Evolutionary conservation across 169 alveolate genomes (phyloP), one percentile per base, ranked within the genome.

Genomic region (Haemoproteus tartakovskyi): DNA sequence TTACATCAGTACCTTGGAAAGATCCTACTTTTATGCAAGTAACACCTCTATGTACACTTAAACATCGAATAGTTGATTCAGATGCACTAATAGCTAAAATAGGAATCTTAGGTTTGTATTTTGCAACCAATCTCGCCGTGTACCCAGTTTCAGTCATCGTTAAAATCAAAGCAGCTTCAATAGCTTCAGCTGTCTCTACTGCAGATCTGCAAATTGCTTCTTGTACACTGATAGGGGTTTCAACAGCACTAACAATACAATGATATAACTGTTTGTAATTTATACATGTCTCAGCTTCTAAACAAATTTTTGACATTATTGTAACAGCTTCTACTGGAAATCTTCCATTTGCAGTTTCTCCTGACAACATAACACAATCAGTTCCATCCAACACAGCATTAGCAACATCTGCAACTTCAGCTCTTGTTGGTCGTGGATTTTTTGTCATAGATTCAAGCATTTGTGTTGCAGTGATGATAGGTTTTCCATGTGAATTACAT

Each of bases 361-460:
- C 94, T 18, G 95, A 92, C 27, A 91, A 80, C 98, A 96, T 93
- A 36, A 95, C 97, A 11, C 97, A 94, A 80, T 95, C 99, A 14
- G 97, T 81, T n/a, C 99, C 99, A 83, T 95, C 99, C 33, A 92
- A 79, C 11, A 96, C 93, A 0, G 99, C 99, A 62, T 94, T 95
- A 61, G 98, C 98, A 27, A 97, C 98, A 87, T 97, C 99, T 5
- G 97, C 78, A 45, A 95, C 98, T 79, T 97, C 99, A 3, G 99
- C 99, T 81, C 99, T 90, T 14, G 99, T 96, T 16, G 99, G 99
- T 64, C 95, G 70, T 6, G 97, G 96, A 41, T 93, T 87, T 6
- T 88, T 86, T 45, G 94, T 93, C 98, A 97, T 97, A 45, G 97
- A 90, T 84, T 95, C 99, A 64, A 97, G 87, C 98, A 97, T 96